Conservation (phyloP, 1,284 basidiomycete species). For the Rhizoctonia solani region DNA sequence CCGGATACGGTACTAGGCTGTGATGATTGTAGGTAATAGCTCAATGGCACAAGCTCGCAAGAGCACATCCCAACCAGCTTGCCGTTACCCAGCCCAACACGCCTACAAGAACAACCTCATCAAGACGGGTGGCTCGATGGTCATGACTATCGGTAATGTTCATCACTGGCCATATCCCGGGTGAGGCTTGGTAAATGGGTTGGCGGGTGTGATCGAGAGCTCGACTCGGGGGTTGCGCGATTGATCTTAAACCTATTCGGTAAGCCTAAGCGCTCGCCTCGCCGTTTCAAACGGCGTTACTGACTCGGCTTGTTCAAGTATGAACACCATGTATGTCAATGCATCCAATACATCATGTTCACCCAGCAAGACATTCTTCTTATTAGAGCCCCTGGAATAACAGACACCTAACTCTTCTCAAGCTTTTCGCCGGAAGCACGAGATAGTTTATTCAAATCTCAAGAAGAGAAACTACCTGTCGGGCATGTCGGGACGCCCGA, state of each 20-base stretch:
- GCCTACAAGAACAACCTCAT: slow-evolving; percentile 2
- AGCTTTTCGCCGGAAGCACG: not conserved
- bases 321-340: not conserved
- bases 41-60: too few relatives aligned
- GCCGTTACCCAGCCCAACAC: slow-evolving; percentile 13
- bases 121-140: slow-evolving; percentile 8
- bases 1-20: too few relatives aligned
- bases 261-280: not conserved
- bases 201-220: not conserved
- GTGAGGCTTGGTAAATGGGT: not conserved
- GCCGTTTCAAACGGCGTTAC: not conserved
- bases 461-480: not conserved
- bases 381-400: slow-evolving; percentile 1
- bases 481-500: slow-evolving; percentile 7
- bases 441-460: not conserved
- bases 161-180: not conserved
- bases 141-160: not conserved
- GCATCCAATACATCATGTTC: not conserved
- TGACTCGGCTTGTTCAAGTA: not conserved
- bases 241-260: slow-evolving; percentile 26
- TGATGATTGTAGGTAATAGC: too few relatives aligned
- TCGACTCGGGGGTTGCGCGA: not conserved
- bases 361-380: not conserved
- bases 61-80: too few relatives aligned
- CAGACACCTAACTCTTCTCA: slow-evolving; percentile 7